A percentile compares a stretch with the other conserved stretches of the same genome.
Evolutionary conservation across 1,139 yeast genomes (phyloP).

Genomic region (Saccharomyces hybrid): DNA sequence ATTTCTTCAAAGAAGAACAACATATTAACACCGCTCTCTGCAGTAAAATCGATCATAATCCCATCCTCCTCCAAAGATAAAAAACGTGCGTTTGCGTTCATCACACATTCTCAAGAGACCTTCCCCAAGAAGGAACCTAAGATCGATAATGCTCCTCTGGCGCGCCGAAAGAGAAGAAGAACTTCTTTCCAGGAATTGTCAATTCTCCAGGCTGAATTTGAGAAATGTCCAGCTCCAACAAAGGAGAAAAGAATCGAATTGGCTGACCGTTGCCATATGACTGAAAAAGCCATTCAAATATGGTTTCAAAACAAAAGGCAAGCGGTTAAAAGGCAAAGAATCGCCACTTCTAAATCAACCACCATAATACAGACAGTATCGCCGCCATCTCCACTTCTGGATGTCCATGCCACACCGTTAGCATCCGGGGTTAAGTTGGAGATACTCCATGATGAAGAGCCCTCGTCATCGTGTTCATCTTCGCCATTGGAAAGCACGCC

Average conservation of each 20-base stretch:
- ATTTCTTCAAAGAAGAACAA: slow-evolving; percentile 3
- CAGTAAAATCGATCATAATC: slow-evolving; percentile 23
- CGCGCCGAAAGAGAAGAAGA: too few relatives aligned
- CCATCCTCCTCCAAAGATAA: slow-evolving; percentile 21
- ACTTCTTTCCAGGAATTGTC: slow-evolving; percentile 60
- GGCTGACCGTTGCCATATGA: slow-evolving; percentile 75
- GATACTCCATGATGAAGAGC: slow-evolving; percentile 2
- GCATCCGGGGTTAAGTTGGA: slow-evolving; percentile 7
- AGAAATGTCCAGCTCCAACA: slow-evolving; percentile 71
- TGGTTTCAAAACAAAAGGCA: slow-evolving; percentile 83
- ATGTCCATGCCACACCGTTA: slow-evolving; percentile 8
- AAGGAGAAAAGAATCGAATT: slow-evolving; percentile 67
- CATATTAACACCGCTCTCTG: slow-evolving; percentile 23
- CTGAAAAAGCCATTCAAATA: slow-evolving; percentile 92
- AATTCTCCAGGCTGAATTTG: slow-evolving; percentile 72
- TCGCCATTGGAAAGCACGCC: slow-evolving; percentile 7
- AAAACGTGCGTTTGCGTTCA: slow-evolving; percentile 28
- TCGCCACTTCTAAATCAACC: slow-evolving; percentile 5
- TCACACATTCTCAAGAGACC: too few relatives aligned
- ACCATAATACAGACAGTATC: not conserved
- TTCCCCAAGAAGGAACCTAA: too few relatives aligned
- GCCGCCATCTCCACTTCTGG: not conserved
- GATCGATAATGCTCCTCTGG: too few relatives aligned
- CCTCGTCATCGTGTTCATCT: slow-evolving; percentile 3
- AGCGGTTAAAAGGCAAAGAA: slow-evolving; percentile 9